Evolutionary conservation across 495 filamentous ascomycete genomes (phyloP).

Genomic region (Lophiotrema nucula): DNA sequence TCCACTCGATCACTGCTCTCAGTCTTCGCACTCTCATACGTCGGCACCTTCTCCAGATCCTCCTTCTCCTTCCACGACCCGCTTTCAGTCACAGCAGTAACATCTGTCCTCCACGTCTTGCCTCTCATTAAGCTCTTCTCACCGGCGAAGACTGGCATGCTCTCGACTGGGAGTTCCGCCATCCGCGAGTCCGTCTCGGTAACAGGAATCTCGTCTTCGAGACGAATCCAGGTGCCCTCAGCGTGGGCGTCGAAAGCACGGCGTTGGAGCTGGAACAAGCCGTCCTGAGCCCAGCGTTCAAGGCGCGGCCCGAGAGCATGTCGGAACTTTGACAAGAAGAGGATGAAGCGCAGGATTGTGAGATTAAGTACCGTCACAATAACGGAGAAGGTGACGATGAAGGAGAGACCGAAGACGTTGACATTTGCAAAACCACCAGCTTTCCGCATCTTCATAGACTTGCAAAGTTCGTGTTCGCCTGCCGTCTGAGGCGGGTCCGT

Average conservation of each 20-base stretch:
- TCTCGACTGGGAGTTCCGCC: not conserved
- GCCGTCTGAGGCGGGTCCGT: not conserved
- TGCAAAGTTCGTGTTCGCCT: not conserved
- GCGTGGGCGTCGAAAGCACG: conserved; percentile 2
- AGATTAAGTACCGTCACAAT: not conserved
- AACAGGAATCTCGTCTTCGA: conserved; percentile 6
- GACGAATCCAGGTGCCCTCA: conserved; percentile 2
- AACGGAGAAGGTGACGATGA: not conserved
- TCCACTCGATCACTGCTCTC: no score
- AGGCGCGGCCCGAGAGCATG: not conserved
- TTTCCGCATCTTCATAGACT: not conserved
- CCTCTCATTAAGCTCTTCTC: not conserved
- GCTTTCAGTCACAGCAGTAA: not conserved
- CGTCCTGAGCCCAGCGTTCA: conserved; percentile 9
- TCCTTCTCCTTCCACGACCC: not conserved
- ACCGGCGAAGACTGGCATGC: not conserved
- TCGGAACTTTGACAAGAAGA: not conserved
- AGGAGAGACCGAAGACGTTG: conserved; percentile 1
- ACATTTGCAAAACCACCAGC: conserved; percentile 9
- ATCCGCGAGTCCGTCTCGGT: not conserved
- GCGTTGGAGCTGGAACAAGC: conserved; percentile 13
- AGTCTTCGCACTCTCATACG: not conserved
- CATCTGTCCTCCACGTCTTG: not conserved
- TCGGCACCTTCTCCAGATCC: not conserved
- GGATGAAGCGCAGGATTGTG: not conserved